Conservation (phyloP, 352 stramenopile genomes). For the Phytophthora parvispora region DNA sequence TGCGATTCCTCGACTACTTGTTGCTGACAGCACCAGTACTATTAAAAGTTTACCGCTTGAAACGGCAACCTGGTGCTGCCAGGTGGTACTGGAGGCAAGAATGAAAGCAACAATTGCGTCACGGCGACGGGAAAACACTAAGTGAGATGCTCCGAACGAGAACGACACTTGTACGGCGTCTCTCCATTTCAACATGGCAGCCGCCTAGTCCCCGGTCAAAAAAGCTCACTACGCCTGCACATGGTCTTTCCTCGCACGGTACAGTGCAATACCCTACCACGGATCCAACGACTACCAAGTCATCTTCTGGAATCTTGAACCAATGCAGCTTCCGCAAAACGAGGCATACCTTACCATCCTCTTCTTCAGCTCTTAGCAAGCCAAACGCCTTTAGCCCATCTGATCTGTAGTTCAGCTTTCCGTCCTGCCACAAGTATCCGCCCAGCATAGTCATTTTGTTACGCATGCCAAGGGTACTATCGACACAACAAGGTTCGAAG, state of each 20-base stretch:
- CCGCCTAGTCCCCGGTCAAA: constrained; percentile 1
- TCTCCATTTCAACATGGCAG: background rate
- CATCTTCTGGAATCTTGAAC: background rate
- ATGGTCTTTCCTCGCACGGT: background rate
- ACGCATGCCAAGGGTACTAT: constrained; percentile 6
- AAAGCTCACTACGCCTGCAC: background rate
- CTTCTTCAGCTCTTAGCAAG: constrained; percentile 6
- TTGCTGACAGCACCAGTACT: background rate
- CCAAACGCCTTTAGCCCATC: constrained; percentile 20
- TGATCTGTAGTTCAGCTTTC: constrained; percentile 15
- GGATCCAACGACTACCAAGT: background rate
- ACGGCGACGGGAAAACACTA: background rate
- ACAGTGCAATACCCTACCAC: background rate
- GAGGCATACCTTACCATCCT: constrained; percentile 2
- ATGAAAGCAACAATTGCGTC: no score
- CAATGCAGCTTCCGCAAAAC: constrained; percentile 3
- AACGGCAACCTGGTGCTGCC: no score
- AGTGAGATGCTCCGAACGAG: background rate
- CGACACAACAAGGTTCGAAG: constrained; percentile 10
- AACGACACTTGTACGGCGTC: background rate
- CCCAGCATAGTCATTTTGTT: constrained; percentile 24
- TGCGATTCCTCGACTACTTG: no score
- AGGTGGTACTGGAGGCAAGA: no score
- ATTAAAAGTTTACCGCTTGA: background rate
- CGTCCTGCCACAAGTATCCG: constrained; percentile 1